Conservation (phyloP, 1,284 basidiomycete species). For the Microbotryum intermedium region DNA sequence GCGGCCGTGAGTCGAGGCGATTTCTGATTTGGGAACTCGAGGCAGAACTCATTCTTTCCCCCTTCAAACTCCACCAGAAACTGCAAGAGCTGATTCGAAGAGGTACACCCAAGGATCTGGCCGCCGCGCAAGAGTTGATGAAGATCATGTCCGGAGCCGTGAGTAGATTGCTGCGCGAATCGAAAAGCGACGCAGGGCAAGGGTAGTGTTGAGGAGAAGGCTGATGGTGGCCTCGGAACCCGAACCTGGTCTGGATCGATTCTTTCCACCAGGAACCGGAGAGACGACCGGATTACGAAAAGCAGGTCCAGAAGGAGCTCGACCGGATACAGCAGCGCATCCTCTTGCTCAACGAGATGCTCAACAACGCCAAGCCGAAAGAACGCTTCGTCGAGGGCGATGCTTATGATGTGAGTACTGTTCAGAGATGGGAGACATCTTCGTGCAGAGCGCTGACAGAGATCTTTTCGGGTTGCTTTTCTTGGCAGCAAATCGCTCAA, state of each 20-base stretch:
- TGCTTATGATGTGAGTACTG: constrained; percentile 74
- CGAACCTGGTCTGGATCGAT: background rate
- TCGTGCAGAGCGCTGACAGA: background rate
- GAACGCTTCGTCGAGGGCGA: constrained; percentile 57
- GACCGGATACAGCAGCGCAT: constrained; percentile 93
- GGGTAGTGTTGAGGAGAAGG: too few relatives aligned
- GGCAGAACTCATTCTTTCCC: background rate
- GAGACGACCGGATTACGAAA: constrained; percentile 81
- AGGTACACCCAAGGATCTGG: constrained; percentile 89
- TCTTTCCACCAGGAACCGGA: constrained; percentile 60
- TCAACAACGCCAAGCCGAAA: constrained; percentile 72
- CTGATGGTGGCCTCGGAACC: background rate
- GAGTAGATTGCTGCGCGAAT: constrained; percentile 25
- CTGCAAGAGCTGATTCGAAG: constrained; percentile 94
- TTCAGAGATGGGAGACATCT: background rate
- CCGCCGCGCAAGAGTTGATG: constrained; percentile 96
- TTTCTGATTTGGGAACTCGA: background rate
- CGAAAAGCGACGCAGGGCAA: background rate
- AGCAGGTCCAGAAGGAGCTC: constrained; percentile 79
- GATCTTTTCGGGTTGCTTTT: background rate
- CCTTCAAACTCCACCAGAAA: constrained; percentile 48
- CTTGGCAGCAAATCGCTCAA: constrained; percentile 70
- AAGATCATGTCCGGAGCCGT: constrained; percentile 84
- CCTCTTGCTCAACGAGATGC: constrained; percentile 87
- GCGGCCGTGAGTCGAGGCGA: constrained; percentile 52